Evolutionary conservation across 1,284 basidiomycete genomes (phyloP), one percentile per base, ranked within the genome.

Genomic region (Tylopilus microsporus): DNA sequence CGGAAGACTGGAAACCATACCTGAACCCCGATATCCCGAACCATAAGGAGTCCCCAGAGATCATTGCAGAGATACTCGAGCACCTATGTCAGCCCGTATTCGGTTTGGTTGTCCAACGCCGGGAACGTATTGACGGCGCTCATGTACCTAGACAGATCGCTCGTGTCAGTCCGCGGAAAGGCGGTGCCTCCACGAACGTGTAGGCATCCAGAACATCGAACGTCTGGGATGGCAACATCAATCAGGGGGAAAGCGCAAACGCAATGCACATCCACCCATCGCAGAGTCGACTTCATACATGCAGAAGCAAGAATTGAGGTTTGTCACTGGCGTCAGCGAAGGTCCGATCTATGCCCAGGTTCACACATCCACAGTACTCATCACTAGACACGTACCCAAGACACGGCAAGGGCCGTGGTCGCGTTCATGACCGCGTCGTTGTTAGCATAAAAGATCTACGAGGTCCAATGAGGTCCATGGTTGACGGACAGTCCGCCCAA

Each of bases 221-320:
- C 2, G 86, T 87, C 85, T 88, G 30, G 30, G 7, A 32, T 32
- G 30, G 30, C 30, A 8, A 32, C 30, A 32, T 32, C 30, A 32
- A 32, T 8, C 7, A 8, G 30, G 30, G 30, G 30, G 30, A 25
- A 25, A 25, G 25, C 25, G 25, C 25, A 25, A 25, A 25, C 25
- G 62, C 41, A 46, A 8, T 19, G 39, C 43, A 46, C 37, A n/a
- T 55, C 21, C n/a, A 43, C 82, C 54, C 68, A 88, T 86, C 58
- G 74, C 77, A 13, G 88, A 86, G 66, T 91, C 89, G 10, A 92
- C 80, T 67, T 90, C 87, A 69, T 91, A 92, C 52, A 92, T 78
- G 37, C 90, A 79, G 76, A 92, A 89, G 12, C 89, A 87, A 15
- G 86, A 84, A 70, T 92, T 92, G 52, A 92, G 71, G 66, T 90